These are phyloP conservation scores for Botrytis aclada DNA, from an alignment of 2,329 filamentous ascomycete genomes.

Conservation along the genomic window DNA sequence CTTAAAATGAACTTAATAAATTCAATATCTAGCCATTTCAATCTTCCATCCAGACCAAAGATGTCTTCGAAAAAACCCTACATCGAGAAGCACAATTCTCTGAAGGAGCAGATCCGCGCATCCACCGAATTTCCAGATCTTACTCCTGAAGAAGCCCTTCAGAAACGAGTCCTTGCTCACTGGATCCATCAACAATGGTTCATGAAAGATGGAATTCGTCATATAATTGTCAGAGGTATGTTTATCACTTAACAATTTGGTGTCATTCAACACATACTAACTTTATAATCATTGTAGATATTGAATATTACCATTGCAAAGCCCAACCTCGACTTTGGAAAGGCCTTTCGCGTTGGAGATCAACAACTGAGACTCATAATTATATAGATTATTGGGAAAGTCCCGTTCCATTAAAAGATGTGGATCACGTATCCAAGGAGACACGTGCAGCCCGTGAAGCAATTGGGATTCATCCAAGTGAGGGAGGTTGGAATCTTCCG, in stretches of 20 bases:
- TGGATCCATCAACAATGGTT: not conserved
- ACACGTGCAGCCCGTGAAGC: not conserved
- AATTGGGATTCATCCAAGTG: not conserved
- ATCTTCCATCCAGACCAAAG: not conserved
- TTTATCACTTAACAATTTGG: not conserved
- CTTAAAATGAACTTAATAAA: not conserved
- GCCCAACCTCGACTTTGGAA: not conserved
- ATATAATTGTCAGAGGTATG: not conserved
- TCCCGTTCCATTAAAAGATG: not conserved
- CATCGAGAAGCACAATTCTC: not conserved
- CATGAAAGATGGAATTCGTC: not conserved
- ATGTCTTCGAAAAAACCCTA: not conserved
- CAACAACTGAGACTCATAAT: not conserved
- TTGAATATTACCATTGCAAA: not conserved
- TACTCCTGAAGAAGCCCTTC: not conserved
- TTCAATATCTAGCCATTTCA: too few relatives aligned
- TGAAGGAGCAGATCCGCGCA: not conserved
- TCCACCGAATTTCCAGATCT: not conserved
- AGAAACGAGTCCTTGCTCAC: not conserved
- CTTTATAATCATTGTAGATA: not conserved
- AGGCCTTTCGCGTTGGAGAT: not conserved
- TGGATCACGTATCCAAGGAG: not conserved
- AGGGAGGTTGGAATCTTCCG: not conserved
- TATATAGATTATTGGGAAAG: not conserved
- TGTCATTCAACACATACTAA: not conserved